Evolutionary conservation across 2,329 filamentous ascomycete species (phyloP).

Genomic region (Calonectria pauciramosa): DNA sequence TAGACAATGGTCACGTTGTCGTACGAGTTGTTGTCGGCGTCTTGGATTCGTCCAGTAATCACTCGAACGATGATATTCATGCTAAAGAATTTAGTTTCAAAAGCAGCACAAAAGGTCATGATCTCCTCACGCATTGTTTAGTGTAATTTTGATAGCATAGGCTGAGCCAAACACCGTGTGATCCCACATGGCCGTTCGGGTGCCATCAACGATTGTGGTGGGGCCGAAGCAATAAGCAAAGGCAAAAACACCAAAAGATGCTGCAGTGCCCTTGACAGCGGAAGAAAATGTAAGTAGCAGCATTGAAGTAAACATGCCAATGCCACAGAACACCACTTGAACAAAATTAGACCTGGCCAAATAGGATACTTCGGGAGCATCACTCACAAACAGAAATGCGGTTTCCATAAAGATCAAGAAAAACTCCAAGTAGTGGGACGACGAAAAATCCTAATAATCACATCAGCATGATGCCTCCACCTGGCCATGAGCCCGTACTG

Average conservation of each 20-base stretch:
- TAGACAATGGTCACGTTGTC: not conserved
- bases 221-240: conserved; percentile 67
- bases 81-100: not conserved
- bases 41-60: not conserved
- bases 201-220: conserved; percentile 70
- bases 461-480: not conserved
- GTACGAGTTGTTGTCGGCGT: not conserved
- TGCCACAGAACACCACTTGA: conserved; percentile 44
- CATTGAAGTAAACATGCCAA: conserved; percentile 66
- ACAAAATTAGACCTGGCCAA: not conserved
- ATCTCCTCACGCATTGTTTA: conserved; percentile 62
- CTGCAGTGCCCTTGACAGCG: conserved; percentile 64
- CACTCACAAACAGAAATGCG: conserved; percentile 61
- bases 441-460: conserved; percentile 63
- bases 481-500: not conserved
- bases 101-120: not conserved
- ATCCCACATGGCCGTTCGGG: conserved; percentile 70
- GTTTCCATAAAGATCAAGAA: conserved; percentile 68
- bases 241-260: conserved; percentile 70
- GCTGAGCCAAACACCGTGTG: conserved; percentile 70
- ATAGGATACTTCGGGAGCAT: not conserved
- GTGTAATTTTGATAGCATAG: conserved; percentile 70
- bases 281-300: conserved; percentile 64
- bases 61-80: conserved; percentile 2
- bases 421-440: conserved; percentile 66